phyloP scores from a whole-genome alignment of 1,284 basidiomycete genomes.

The Pterulicium gracile region DNA sequence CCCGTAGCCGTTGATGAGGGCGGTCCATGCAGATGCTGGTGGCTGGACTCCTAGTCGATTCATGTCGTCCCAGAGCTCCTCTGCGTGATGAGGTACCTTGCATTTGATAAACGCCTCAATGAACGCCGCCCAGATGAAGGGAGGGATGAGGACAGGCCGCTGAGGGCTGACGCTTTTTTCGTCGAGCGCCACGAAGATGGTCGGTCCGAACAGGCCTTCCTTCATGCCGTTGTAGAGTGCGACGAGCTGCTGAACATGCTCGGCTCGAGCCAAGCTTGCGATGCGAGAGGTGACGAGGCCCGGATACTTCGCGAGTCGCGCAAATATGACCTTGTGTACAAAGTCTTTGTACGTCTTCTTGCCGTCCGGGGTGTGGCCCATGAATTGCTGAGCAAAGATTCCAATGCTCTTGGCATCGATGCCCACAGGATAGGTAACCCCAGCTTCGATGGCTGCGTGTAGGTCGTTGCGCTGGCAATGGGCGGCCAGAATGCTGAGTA shows the following conservation, averaged over 20 bases:
- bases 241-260: slow-evolving; percentile 23
- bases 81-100: slow-evolving; percentile 42
- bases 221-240: slow-evolving; percentile 38
- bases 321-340: slow-evolving; percentile 34
- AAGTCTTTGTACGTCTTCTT: slow-evolving; percentile 30
- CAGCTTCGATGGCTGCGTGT: slow-evolving; percentile 34
- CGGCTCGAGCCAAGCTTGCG: slow-evolving; percentile 26
- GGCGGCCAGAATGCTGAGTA: slow-evolving; percentile 46
- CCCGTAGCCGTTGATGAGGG: slow-evolving; percentile 51
- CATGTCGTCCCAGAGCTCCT: slow-evolving; percentile 56
- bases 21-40: slow-evolving; percentile 47
- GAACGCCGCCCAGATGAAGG: slow-evolving; percentile 50
- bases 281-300: slow-evolving; percentile 39
- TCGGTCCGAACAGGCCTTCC: slow-evolving; percentile 34
- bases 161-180: slow-evolving; percentile 20
- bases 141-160: slow-evolving; percentile 39
- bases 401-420: slow-evolving; percentile 22
- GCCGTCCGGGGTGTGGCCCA: slow-evolving; percentile 19
- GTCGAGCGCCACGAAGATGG: slow-evolving; percentile 34
- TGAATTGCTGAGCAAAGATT: slow-evolving; percentile 27
- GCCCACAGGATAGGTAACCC: slow-evolving; percentile 25
- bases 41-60: slow-evolving; percentile 33
- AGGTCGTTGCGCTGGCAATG: slow-evolving; percentile 46
- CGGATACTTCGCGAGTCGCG: slow-evolving; percentile 39
- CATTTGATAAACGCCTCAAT: slow-evolving; percentile 47